phyloP scores from a whole-genome alignment of 345 rosid genomes.

The Garcia nutans region DNA sequence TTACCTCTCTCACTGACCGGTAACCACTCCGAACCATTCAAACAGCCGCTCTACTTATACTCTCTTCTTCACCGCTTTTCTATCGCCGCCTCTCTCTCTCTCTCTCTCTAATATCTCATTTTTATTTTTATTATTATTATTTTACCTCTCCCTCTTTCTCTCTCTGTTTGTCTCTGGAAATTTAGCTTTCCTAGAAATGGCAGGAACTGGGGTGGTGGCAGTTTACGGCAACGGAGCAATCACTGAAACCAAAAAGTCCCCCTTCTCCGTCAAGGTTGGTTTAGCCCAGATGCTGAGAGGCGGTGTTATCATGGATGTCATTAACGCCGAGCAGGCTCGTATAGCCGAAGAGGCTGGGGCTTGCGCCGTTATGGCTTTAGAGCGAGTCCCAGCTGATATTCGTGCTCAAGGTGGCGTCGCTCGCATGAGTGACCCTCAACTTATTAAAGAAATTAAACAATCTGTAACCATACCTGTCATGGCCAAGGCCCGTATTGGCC shows the following conservation, averaged over 20 bases:
- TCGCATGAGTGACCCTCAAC: slow-evolving; percentile 36
- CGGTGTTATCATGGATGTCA: slow-evolving; percentile 33
- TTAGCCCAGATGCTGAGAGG: slow-evolving; percentile 35
- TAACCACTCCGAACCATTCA: slow-evolving; percentile 13
- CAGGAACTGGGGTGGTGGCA: slow-evolving; percentile 31
- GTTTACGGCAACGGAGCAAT: slow-evolving; percentile 33
- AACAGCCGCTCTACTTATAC: slow-evolving; percentile 3
- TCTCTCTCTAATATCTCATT: slow-evolving; percentile 6
- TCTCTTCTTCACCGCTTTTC: background rate
- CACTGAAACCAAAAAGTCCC: slow-evolving; percentile 25
- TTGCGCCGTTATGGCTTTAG: slow-evolving; percentile 31
- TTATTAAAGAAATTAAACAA: slow-evolving; percentile 31
- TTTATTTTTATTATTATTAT: too few relatives aligned
- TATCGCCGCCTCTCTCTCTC: background rate
- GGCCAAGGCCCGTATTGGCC: slow-evolving; percentile 34
- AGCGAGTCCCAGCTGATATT: slow-evolving; percentile 31
- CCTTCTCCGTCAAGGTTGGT: slow-evolving; percentile 34
- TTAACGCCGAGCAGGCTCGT: slow-evolving; percentile 31
- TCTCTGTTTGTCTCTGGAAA: background rate
- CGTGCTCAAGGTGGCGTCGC: slow-evolving; percentile 34
- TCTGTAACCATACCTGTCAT: slow-evolving; percentile 30
- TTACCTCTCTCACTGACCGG: background rate
- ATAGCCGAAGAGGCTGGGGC: slow-evolving; percentile 34
- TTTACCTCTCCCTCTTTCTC: background rate
- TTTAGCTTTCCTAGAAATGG: slow-evolving; percentile 8